phyloP scores from a whole-genome alignment of 805 yeast genomes.

The Starmerella khaoyaiensis region DNA sequence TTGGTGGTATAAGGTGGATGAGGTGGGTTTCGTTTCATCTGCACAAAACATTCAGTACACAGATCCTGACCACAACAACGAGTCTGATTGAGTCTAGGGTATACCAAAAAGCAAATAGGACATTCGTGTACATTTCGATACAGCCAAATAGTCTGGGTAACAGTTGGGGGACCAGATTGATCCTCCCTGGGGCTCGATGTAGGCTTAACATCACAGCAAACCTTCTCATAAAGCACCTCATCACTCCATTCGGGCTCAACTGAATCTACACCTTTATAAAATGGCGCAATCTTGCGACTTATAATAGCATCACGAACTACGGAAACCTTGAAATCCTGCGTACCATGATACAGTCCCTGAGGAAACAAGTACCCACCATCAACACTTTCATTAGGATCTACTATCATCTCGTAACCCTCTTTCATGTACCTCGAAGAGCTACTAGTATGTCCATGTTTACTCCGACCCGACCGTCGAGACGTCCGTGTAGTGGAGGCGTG shows the following conservation, averaged over 20 bases:
- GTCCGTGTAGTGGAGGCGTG: not conserved
- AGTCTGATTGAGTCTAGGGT: constrained; percentile 67
- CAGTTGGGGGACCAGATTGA: constrained; percentile 14
- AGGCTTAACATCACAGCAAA: not conserved
- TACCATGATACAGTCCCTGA: constrained; percentile 67
- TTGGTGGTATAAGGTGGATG: constrained; percentile 75
- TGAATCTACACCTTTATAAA: constrained; percentile 79
- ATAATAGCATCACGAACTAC: constrained; percentile 61
- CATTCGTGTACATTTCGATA: constrained; percentile 69
- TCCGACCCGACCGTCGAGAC: not conserved
- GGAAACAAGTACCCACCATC: constrained; percentile 95
- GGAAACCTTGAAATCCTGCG: constrained; percentile 60
- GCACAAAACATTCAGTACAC: constrained; percentile 94
- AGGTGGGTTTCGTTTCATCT: constrained; percentile 80
- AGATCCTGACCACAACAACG: constrained; percentile 88
- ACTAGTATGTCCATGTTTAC: constrained; percentile 2
- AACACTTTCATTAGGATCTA: constrained; percentile 43
- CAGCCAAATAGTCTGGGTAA: constrained; percentile 35
- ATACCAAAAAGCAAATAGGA: constrained; percentile 85
- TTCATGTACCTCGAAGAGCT: constrained; percentile 5
- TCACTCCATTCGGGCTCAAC: constrained; percentile 60
- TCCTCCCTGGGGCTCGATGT: constrained; percentile 6
- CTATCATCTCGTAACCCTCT: constrained; percentile 20
- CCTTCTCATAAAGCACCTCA: constrained; percentile 39
- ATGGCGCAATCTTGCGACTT: constrained; percentile 70